Evolutionary conservation across 2,329 filamentous ascomycete species (phyloP), one percentile per base, ranked within the genome.

Genomic region (Alternaria longipes): DNA sequence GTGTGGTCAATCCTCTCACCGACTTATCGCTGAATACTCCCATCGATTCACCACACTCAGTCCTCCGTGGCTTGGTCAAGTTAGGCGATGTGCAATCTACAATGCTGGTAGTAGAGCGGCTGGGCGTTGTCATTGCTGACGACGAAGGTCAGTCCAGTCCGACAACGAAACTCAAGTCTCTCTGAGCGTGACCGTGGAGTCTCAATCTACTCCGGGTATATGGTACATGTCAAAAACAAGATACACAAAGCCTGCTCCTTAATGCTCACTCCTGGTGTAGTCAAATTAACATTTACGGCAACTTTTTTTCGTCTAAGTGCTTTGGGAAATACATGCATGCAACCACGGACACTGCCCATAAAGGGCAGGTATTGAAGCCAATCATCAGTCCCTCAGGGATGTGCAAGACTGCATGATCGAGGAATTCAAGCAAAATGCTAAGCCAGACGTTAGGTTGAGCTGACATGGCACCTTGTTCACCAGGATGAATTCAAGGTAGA

Each of bases 1-100:
- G 32, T 54, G 56, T 52, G 50, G 18, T 59, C 42, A 54, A 44
- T 59, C 41, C 16, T 30, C 34, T 59, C 56, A 59, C 56, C 50
- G 56, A 59, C 56, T 54, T 59, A 24, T 44, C 36, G 11, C 46
- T 36, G 22, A 18, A 24, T 8, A 9, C n/a, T 11, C 8, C 30
- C 16, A 16, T 36, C 30, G 46, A 36, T 32, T 50, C 20, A n/a
- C 20, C 40, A 24, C 12, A 20, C 20, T 16, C 20, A 24, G 40
- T 42, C 12, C 40, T 24, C 40, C 32, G n/a, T n/a, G 22, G 46
- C 14, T 16, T 50, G 6, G 32, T 50, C 46, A 50, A 38, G 30
- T 50, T 26, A 36, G 36, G 46, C 14, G 22, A 50, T n/a, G 32
- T 36, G 32, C 5, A 18, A 50, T 50, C 46, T 24, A 36, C 30